Base-by-base conservation (phyloP, 805 yeast genomes). In the Ogataea methylovora region DNA sequence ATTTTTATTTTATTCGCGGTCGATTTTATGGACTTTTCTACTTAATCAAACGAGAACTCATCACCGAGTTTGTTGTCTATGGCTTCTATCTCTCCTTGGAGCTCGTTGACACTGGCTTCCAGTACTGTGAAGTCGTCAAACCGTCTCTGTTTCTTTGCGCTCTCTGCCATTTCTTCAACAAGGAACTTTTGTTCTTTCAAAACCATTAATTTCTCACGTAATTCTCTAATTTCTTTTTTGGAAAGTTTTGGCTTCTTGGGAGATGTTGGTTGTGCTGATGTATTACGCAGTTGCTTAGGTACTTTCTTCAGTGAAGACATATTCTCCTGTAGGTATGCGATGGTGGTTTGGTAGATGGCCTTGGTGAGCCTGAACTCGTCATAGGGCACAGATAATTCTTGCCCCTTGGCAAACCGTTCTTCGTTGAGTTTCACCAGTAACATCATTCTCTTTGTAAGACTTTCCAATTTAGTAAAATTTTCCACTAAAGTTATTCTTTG, bases 181-280 rank as follows among this genome's bases (percentile, higher is more conserved):
- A 90, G 56, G 44, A 73, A 88, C 45, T 69, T 67, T 48, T 88
- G 97, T 51, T 88, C 97, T 40, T 80, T 80, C 49, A 86, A 58
- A 9, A 90, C 96, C 81, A 88, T 83, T 38, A 88, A 58, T 43
- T 81, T 79, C 44, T 86, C 90, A 30, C 92, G 59, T 19, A 67
- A 58, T 32, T 67, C 67, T 28, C 87, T 65, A 8, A 82, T 70
- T 41, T 78, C 71, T 33, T 56, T 60, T 45, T 71, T 67, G 4
- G 78, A 67, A 2, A 71, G 47, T 19, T 54, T 54, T 3, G 64
- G 61, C 5, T 22, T 33, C 8, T 36, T n/a, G 29, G 32, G 5
- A 14, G 30, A 12, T 25, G 19, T 12, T 26, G 27, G n/a, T n/a
- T n/a, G n/a, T n/a, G n/a, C n/a, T n/a, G n/a, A n/a, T 44, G 15